Evolutionary conservation across 257 asterid species (phyloP).

Genomic region (Plantago ovata): DNA sequence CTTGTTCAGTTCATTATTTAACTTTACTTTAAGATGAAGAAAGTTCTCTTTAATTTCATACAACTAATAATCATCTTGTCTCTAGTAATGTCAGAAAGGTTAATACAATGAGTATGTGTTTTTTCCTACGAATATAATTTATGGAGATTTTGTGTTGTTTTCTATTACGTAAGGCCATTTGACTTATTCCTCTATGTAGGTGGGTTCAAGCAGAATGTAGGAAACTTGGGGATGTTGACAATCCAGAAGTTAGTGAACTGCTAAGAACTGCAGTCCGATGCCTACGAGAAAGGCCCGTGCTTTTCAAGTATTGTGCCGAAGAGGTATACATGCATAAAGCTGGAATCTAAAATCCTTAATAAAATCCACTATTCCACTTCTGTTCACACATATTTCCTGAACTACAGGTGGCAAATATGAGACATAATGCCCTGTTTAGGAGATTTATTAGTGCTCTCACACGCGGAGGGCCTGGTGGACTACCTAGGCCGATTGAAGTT

Average conservation of each 20-base stretch:
- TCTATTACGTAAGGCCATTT: no score
- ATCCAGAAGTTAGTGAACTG: constrained; percentile 94
- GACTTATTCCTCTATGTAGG: constrained; percentile 38
- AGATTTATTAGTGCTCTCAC: constrained; percentile 98
- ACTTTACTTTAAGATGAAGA: no score
- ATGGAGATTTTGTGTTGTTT: no score
- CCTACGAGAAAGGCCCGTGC: constrained; percentile 93
- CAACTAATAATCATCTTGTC: no score
- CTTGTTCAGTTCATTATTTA: no score
- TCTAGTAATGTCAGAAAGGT: no score
- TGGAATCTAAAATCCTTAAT: constrained; percentile 12
- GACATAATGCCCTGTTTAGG: constrained; percentile 96
- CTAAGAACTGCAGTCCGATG: constrained; percentile 87
- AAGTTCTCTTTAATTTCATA: no score
- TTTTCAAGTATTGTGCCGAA: constrained; percentile 95
- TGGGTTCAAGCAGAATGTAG: constrained; percentile 99
- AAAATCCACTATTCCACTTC: constrained; percentile 15
- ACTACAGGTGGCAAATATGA: constrained; percentile 92
- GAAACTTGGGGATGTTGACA: constrained; percentile 87
- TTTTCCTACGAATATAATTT: no score
- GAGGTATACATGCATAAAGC: constrained; percentile 53
- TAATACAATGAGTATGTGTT: no score
- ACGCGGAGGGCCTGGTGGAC: constrained; percentile 99
- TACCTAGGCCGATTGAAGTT: constrained; percentile 98
- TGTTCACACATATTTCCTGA: constrained; percentile 14